Evolutionary conservation across 805 yeast genomes (phyloP).

Genomic region (Wickerhamiella nectarea): DNA sequence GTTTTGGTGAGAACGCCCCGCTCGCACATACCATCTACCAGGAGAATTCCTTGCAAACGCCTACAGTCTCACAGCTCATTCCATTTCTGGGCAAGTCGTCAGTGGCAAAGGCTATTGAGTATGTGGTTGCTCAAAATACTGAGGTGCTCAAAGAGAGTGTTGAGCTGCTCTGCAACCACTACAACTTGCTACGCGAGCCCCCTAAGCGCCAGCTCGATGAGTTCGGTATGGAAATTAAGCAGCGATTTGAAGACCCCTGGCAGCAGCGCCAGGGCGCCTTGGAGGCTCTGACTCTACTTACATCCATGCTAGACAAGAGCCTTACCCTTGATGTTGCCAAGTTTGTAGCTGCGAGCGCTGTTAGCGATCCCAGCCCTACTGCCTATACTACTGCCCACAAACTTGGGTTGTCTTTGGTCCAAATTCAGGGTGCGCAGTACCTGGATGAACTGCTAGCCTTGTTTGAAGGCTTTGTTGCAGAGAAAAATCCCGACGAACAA

Average conservation of each 20-base stretch:
- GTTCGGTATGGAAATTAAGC: conserved; percentile 61
- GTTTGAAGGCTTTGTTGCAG: conserved; percentile 41
- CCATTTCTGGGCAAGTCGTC: conserved; percentile 49
- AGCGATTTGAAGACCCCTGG: conserved; percentile 63
- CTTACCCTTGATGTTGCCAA: conserved; percentile 18
- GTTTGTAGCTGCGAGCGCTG: conserved; percentile 41
- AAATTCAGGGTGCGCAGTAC: conserved; percentile 45
- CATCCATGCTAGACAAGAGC: conserved; percentile 31
- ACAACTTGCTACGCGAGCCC: conserved; percentile 50
- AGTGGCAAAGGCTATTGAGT: conserved; percentile 53
- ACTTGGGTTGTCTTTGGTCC: conserved; percentile 69
- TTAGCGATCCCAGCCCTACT: conserved; percentile 58
- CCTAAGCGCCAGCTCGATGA: conserved; percentile 37
- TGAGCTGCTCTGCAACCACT: conserved; percentile 39
- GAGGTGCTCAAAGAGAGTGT: conserved; percentile 28
- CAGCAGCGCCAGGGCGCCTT: conserved; percentile 77
- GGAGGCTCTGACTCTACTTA: conserved; percentile 42
- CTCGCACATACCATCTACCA: conserved; percentile 76
- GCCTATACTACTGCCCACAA: conserved; percentile 77
- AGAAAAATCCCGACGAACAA: background rate
- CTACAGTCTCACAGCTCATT: conserved; percentile 33
- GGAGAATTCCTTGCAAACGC: conserved; percentile 44
- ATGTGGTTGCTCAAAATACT: conserved; percentile 30
- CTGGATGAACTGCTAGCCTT: conserved; percentile 69
- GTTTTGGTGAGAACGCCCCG: conserved; percentile 59